Evolutionary conservation across 495 filamentous ascomycete genomes (phyloP).

Genomic region (Penicillium cinerascens): DNA sequence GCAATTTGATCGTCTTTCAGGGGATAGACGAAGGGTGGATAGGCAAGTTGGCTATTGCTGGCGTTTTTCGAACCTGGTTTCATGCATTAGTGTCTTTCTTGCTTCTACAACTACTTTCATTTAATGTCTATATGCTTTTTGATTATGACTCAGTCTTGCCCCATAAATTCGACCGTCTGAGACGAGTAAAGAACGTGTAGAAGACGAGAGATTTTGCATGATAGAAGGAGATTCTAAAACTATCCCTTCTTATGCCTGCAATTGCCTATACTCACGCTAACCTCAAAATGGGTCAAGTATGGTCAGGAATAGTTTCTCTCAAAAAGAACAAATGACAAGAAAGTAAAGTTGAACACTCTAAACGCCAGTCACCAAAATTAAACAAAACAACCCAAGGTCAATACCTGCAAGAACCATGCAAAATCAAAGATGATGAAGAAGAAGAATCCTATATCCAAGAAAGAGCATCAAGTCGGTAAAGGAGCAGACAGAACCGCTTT

Average conservation of each 20-base stretch:
- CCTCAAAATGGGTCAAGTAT: neutral
- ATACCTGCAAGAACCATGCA: neutral
- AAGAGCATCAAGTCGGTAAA: neutral
- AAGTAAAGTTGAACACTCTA: neutral
- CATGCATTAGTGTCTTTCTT: neutral
- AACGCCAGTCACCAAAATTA: conserved; percentile 10
- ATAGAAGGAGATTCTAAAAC: too few relatives aligned
- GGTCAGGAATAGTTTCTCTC: neutral
- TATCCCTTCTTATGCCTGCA: too few relatives aligned
- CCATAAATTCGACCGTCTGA: neutral
- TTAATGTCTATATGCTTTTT: neutral
- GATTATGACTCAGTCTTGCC: neutral
- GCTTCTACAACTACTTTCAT: neutral
- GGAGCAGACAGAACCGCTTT: neutral
- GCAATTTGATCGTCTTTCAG: neutral
- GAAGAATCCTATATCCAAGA: neutral
- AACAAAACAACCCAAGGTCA: conserved; percentile 1
- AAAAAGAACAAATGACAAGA: neutral
- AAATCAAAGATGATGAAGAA: neutral
- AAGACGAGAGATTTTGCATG: too few relatives aligned
- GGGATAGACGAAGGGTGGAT: neutral
- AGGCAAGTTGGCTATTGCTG: neutral
- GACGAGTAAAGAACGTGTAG: too few relatives aligned
- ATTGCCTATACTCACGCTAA: too few relatives aligned
- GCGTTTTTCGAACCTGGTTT: conserved; percentile 9